Evolutionary conservation across 129 eudicot genomes (phyloP).

Genomic region (Escallonia rubra): DNA sequence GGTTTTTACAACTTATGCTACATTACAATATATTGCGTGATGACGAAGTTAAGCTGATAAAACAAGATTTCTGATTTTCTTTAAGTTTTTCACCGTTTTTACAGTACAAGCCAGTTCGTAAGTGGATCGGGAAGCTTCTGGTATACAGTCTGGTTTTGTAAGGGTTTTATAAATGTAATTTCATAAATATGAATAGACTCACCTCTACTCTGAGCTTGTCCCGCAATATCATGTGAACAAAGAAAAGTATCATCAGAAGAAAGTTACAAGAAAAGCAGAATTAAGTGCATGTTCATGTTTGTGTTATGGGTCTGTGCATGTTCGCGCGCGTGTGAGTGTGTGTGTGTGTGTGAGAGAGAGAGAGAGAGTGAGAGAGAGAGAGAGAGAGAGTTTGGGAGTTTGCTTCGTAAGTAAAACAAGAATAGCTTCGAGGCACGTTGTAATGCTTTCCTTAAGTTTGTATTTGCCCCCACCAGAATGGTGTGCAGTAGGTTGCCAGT

Average conservation of each 20-base stretch:
- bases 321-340: too few species aligned
- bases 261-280: not conserved
- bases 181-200: constrained; percentile 1
- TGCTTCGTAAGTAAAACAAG: too few species aligned
- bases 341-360: too few species aligned
- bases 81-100: not conserved
- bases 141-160: not conserved
- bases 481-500: too few species aligned
- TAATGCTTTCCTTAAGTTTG: too few species aligned
- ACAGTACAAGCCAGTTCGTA: not conserved
- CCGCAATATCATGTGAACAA: constrained; percentile 1
- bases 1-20: not conserved
- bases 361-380: too few species aligned
- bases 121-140: not conserved
- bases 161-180: not conserved
- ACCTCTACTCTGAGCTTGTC: constrained; percentile 31
- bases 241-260: not conserved
- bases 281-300: too few species aligned
- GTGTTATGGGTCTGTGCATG: too few species aligned
- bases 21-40: not conserved
- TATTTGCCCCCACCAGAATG: too few species aligned
- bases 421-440: too few species aligned
- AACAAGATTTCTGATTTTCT: not conserved
- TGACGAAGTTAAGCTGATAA: too few species aligned
- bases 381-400: too few species aligned